Base-by-base conservation (phyloP, 768 basidiomycete species). In the Trametes maxima region DNA sequence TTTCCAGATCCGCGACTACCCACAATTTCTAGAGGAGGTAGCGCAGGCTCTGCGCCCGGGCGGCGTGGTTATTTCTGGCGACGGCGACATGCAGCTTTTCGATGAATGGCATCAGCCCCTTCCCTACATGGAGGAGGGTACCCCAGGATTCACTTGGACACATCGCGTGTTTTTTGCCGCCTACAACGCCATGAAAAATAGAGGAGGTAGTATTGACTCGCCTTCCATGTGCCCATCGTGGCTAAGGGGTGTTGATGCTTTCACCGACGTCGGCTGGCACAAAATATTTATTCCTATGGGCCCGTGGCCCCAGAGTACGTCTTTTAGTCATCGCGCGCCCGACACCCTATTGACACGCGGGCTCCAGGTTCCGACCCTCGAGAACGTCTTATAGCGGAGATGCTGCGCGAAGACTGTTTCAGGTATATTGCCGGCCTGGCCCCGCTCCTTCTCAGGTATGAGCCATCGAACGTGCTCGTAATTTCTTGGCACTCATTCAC, bases 61-160 rank as follows among this genome's bases (percentile, higher is more conserved):
- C 2, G 75, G 74, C 10, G 68, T 74, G 11, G 46, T 74, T 5
- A 57, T 76, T 0, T 53, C 74, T 3, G 72, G 69, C 11, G 74
- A 74, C 43, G 71, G 74, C 12, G 75, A 76, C 14, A 69, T 73
- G 70, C 72, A 72, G 49, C 52, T 74, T 3, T 74, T 70, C 58
- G 71, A 74, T 56, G 71, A 74, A 48, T 58, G 68, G 45, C 57
- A 68, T 46, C 57, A 65, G 22, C 70, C 70, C 5, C 44, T 74
- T 19, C 51, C 71, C 5, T 69, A 64, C 44, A 47, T 63, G 5
- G 69, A 69, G n/a, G 64, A 65, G 22, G 70, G 65, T 4, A 36
- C 63, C 2, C 66, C 67, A 1, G 65, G 57, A 3, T 68, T 71
- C 19, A 69, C 67, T 13, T 72, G 70, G 72, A 66, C 64, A 16